Evolutionary conservation across 2,329 filamentous ascomycete species (phyloP), one percentile per base, ranked within the genome.

Genomic region (Aspergillus flavus): DNA sequence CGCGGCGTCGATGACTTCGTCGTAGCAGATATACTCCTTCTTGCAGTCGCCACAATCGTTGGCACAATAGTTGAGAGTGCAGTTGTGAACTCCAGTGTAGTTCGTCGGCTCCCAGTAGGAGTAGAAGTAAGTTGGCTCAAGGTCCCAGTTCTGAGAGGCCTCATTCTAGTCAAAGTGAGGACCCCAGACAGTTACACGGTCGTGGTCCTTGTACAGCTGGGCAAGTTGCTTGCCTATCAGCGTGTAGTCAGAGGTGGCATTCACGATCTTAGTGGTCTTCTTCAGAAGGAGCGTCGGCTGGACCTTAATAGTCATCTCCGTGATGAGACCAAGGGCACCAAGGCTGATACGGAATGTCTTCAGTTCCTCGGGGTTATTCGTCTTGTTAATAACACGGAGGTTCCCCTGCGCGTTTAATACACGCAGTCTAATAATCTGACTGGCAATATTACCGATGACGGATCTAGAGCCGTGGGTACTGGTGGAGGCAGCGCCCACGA

Each of bases 11-110:
- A 48, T 66, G 12, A 58, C 61, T 45, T 68, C 58, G 30, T 69
- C 68, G 56, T 69, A 69, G 65, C 68, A 69, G 41, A 68, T 61
- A 43, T 68, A 68, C 21, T 67, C 57, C 34, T 61, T 62, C 30
- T 59, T 64, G 57, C 68, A 69, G 61, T 62, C 58, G 26, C 66
- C 68, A 50, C 68, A 69, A 43, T 61, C 68, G 32, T 69, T 69
- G 48, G 68, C 66, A 54, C 68, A 69, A 64, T 64, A 69, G 53
- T 68, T 63, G 39, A 65, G 50, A 14, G 68, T 62, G 56, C 68
- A 69, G 63, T 69, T 69, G 50, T 58, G 63, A 32, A 58, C 61
- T 11, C 61, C 63, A 11, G 61, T 67, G 50, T 63, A 67, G 61
- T 66, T 57, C n/a, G 65, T 69, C 12, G 58, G 56, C 36, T 69